Evolutionary conservation across 768 basidiomycete genomes (phyloP).

Genomic region (Coprinopsis sp.): DNA sequence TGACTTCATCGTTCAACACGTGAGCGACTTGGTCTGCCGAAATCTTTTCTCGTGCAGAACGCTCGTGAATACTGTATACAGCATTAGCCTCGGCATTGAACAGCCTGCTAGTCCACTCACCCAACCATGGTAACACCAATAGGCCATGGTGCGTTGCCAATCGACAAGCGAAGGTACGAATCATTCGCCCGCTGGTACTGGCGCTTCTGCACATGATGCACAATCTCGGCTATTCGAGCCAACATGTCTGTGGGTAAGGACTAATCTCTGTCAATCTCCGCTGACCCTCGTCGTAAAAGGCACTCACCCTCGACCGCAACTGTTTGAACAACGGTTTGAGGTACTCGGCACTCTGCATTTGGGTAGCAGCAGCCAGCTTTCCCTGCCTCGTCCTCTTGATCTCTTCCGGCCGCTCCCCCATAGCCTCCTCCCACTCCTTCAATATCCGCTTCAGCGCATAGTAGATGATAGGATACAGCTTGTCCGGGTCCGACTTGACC

Average conservation of each 20-base stretch:
- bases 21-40: slow-evolving; percentile 96
- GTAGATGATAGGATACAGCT: slow-evolving; percentile 94
- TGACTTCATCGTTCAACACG: slow-evolving; percentile 98
- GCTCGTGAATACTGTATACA: slow-evolving; percentile 81
- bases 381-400: slow-evolving; percentile 88
- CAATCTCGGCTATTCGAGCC: slow-evolving; percentile 84
- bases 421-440: slow-evolving; percentile 94
- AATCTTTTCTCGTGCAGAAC: slow-evolving; percentile 97
- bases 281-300: background rate
- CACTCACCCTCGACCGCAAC: slow-evolving; percentile 79
- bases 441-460: slow-evolving; percentile 88
- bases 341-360: slow-evolving; percentile 93
- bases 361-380: slow-evolving; percentile 90
- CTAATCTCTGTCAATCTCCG: slow-evolving; percentile 28
- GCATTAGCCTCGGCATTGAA: background rate
- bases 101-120: slow-evolving; percentile 41
- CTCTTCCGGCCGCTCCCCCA: slow-evolving; percentile 89
- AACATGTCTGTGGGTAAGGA: slow-evolving; percentile 83
- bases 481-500: slow-evolving; percentile 89
- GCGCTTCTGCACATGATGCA: slow-evolving; percentile 93
- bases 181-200: slow-evolving; percentile 97
- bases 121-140: slow-evolving; percentile 99
- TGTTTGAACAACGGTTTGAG: slow-evolving; percentile 94
- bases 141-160: slow-evolving; percentile 99
- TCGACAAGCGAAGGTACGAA: slow-evolving; percentile 92